Percentiles rank a stretch among this genome's conserved stretches.
These are phyloP conservation scores for Solanum corneliomulleri DNA, from an alignment of 257 asterid species.

Conservation along the genomic window DNA sequence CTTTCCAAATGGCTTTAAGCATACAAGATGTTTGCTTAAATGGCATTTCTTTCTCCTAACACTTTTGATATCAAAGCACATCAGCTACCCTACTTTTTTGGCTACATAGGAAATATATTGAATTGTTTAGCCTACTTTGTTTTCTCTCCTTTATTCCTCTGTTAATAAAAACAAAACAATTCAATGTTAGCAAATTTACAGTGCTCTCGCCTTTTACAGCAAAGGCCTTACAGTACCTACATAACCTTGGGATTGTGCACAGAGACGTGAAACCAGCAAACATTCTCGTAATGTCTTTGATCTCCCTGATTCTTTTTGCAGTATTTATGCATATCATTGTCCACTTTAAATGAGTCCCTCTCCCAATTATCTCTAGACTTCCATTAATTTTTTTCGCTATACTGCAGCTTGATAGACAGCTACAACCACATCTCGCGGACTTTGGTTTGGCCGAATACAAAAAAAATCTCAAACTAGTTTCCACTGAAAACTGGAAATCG, in stretches of 20 bases:
- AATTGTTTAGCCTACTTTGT: neutral
- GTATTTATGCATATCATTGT: neutral
- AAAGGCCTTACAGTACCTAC: slow-evolving; percentile 71
- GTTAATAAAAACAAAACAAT: neutral
- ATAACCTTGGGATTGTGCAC: slow-evolving; percentile 86
- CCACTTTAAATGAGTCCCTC: slow-evolving; percentile 7
- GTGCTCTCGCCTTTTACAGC: slow-evolving; percentile 55
- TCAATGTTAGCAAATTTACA: slow-evolving; percentile 7
- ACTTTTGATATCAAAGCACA: neutral
- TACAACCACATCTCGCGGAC: slow-evolving; percentile 69
- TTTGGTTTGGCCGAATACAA: slow-evolving; percentile 86
- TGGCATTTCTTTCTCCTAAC: neutral
- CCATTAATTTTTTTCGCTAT: neutral
- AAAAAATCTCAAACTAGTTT: slow-evolving; percentile 64
- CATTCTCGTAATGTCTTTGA: slow-evolving; percentile 69
- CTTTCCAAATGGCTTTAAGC: neutral
- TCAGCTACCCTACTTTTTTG: neutral
- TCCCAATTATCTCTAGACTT: neutral
- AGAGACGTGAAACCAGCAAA: slow-evolving; percentile 98
- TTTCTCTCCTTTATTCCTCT: neutral
- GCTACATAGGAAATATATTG: neutral
- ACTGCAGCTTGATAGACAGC: slow-evolving; percentile 61
- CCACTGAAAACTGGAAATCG: slow-evolving; percentile 61
- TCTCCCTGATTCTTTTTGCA: slow-evolving; percentile 2
- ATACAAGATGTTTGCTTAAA: neutral